These are phyloP conservation scores for Phytophthora pisi DNA, from an alignment of 352 stramenopile species.

Conservation along the genomic window DNA sequence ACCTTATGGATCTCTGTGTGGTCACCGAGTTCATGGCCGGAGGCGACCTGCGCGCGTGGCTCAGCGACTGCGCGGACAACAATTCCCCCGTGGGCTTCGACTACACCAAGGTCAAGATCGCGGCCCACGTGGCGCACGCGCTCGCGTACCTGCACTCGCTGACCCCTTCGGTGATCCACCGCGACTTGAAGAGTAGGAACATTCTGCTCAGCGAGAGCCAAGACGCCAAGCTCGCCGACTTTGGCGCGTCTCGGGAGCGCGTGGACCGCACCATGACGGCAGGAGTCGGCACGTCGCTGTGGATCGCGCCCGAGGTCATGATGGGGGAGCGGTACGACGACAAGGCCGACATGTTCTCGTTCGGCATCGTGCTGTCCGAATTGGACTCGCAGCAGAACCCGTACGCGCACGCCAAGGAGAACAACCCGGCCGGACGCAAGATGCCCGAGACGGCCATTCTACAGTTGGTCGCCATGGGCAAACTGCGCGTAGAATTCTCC, in stretches of 20 bases:
- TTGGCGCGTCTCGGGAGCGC: conserved; percentile 48
- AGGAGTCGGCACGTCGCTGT: conserved; percentile 48
- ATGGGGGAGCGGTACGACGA: conserved; percentile 52
- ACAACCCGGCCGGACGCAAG: conserved; percentile 38
- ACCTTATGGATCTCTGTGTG: conserved; percentile 58
- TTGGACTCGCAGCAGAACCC: conserved; percentile 49
- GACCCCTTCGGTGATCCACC: conserved; percentile 44
- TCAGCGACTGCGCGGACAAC: conserved; percentile 39
- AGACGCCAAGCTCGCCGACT: conserved; percentile 55
- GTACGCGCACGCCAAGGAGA: conserved; percentile 46
- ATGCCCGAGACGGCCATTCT: conserved; percentile 55
- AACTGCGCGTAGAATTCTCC: conserved; percentile 50
- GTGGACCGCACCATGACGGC: conserved; percentile 49
- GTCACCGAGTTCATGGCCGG: conserved; percentile 70
- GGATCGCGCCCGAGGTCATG: conserved; percentile 54
- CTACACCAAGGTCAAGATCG: conserved; percentile 44
- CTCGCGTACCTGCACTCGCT: conserved; percentile 57
- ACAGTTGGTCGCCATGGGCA: conserved; percentile 52
- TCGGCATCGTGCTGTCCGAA: conserved; percentile 51
- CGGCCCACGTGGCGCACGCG: conserved; percentile 42
- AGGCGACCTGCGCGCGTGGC: conserved; percentile 53
- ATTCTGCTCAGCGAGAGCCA: conserved; percentile 44
- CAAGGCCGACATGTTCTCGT: conserved; percentile 58
- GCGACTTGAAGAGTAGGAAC: conserved; percentile 61
- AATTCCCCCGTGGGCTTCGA: conserved; percentile 40